Base-by-base conservation (phyloP, 495 filamentous ascomycete genomes). In the Annulohypoxylon stygium region DNA sequence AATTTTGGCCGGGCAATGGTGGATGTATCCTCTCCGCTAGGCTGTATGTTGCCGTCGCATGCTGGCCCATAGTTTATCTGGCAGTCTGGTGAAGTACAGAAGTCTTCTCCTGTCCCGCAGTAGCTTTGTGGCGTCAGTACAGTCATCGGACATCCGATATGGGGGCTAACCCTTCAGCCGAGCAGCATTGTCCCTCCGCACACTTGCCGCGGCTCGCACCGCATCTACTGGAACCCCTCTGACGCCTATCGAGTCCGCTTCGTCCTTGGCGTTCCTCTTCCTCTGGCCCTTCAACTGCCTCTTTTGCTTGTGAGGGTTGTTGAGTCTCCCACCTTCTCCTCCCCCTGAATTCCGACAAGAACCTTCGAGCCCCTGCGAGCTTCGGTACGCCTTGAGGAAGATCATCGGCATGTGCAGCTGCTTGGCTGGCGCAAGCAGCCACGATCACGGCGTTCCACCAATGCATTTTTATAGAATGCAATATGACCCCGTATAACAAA, bases 71-170 rank as follows among this genome's bases (percentile, higher is more conserved):
- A 95, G 67, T 88, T 84, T 36, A 91, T 82, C 69, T 90, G 90
- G 74, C 92, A 94, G 65, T 90, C 89, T 2, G 92, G 92, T 34
- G 91, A 87, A 16, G 77, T 76, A 77, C 92, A 95, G 76, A 92
- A 91, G 10, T 85, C 87, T 63, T 71, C 77, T 2, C 85, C 85
- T 9, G 77, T 84, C 9, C 92, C 92, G 73, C 91, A 93, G 78
- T 80, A 88, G 2, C 86, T 88, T 39, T n/a, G 11, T 34, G 11
- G 25, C 39, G 76, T 87, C 85, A 79, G 84, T 81, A 66, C 26
- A 23, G 55, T 39, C 12, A 16, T 20, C 36, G 3, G 18, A 39
- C 14, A 39, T 20, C 34, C 34, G 57, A 53, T 16, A 26, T 65
- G 16, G 2, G 43, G 23, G 75, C 75, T 50, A 63, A 87, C 85